Evolutionary conservation across 805 yeast species (phyloP).

Genomic region (Ogataea neopini): DNA sequence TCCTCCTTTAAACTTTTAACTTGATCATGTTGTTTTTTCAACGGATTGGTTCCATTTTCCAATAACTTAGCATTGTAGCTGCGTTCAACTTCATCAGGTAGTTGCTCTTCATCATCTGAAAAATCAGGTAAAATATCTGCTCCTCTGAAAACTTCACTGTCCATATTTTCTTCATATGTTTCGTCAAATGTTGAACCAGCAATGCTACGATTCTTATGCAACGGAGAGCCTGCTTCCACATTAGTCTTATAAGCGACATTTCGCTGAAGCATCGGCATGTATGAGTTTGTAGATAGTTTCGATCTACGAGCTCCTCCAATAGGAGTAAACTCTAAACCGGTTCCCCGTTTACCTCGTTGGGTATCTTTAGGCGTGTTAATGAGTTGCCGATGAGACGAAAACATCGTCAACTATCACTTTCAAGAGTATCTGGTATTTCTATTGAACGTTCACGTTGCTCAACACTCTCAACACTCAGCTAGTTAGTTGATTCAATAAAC

Average conservation of each 20-base stretch:
- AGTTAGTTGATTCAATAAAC: neutral
- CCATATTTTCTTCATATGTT: constrained; percentile 16
- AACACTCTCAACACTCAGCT: neutral
- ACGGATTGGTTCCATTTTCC: constrained; percentile 24
- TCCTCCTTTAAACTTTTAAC: constrained; percentile 38
- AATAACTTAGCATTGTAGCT: constrained; percentile 12
- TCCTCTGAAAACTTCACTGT: constrained; percentile 26
- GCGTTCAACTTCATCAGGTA: constrained; percentile 9
- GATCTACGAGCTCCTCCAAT: constrained; percentile 34
- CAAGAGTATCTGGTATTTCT: no score
- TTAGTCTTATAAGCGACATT: constrained; percentile 19
- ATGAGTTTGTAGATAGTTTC: constrained; percentile 12
- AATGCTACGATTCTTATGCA: constrained; percentile 9
- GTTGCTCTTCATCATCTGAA: constrained; percentile 18
- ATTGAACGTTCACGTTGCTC: neutral
- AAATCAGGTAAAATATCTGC: constrained; percentile 31
- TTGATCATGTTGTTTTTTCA: constrained; percentile 30
- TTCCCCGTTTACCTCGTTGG: constrained; percentile 21
- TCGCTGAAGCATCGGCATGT: constrained; percentile 19
- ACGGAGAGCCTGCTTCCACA: constrained; percentile 19
- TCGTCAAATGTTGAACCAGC: constrained; percentile 27
- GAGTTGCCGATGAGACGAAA: constrained; percentile 31
- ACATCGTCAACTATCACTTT: no score
- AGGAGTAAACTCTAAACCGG: constrained; percentile 43
- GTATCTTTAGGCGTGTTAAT: constrained; percentile 31